phyloP scores from a whole-genome alignment of 164 flowering plant species.

The Hamamelis virginiana region DNA sequence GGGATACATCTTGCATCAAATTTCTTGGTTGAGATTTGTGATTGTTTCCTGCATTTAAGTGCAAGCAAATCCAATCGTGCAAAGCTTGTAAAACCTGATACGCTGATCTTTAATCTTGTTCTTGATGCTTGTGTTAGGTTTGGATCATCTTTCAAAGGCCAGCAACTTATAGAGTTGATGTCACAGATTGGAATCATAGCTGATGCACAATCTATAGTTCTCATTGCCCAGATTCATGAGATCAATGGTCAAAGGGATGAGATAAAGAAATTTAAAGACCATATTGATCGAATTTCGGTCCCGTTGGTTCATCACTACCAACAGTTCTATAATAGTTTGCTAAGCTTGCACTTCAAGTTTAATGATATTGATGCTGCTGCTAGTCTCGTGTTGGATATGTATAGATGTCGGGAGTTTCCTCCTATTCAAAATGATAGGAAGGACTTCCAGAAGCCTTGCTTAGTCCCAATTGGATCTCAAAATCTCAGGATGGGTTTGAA shows the following conservation, averaged over 20 bases:
- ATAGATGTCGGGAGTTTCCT: conserved; percentile 16
- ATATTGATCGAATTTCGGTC: conserved; percentile 30
- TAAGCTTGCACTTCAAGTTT: too few species aligned
- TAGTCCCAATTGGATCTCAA: conserved; percentile 55
- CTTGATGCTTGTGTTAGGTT: conserved; percentile 70
- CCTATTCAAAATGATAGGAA: conserved; percentile 10
- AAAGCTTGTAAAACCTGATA: conserved; percentile 45
- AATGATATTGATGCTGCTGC: too few species aligned
- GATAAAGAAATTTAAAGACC: too few species aligned
- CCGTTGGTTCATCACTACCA: conserved; percentile 41
- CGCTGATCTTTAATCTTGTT: conserved; percentile 62
- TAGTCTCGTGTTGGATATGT: conserved; percentile 49
- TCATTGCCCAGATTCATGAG: conserved; percentile 49
- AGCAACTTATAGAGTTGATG: too few species aligned
- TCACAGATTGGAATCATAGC: conserved; percentile 50
- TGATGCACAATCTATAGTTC: conserved; percentile 55
- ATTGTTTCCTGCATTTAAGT: conserved; percentile 19
- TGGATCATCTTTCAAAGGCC: too few species aligned
- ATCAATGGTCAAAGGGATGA: too few species aligned
- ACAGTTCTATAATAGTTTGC: conserved; percentile 62
- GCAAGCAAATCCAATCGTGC: conserved; percentile 15
- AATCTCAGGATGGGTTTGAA: conserved; percentile 47
- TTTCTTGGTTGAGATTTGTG: conserved; percentile 63
- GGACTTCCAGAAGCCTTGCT: conserved; percentile 24
- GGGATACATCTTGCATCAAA: conserved; percentile 64